Percentiles rank a stretch among this genome's conserved stretches.
Evolutionary conservation across 164 flowering plant species (phyloP).

Genomic region (Nelumbo lutea): DNA sequence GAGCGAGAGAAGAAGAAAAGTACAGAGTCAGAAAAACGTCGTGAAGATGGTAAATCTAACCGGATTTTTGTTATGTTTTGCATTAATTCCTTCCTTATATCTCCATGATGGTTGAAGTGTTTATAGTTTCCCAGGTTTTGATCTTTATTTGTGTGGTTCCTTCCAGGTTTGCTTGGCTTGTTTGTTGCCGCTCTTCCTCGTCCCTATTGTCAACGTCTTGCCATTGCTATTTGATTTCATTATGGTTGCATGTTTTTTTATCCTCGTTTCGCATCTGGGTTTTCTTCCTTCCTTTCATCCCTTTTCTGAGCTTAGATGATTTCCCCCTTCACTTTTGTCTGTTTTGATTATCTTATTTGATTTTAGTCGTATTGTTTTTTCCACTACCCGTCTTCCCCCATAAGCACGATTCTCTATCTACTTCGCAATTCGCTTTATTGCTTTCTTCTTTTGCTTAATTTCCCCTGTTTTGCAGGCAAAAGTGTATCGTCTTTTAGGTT

Average conservation of each 20-base stretch:
- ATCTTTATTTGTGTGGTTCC: neutral
- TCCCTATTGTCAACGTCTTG: slow-evolving; percentile 30
- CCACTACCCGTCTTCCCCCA: no score
- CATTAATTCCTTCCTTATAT: neutral
- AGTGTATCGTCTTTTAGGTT: slow-evolving; percentile 52
- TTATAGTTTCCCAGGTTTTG: neutral
- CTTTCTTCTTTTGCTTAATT: no score
- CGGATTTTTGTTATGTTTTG: neutral
- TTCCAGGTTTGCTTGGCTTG: slow-evolving; percentile 31
- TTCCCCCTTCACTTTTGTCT: no score
- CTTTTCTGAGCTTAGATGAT: no score
- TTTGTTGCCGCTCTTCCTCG: slow-evolving; percentile 32
- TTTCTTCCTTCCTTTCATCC: no score
- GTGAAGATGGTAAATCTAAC: no score
- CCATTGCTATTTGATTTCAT: slow-evolving; percentile 25
- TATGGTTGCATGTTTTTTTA: neutral
- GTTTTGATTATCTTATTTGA: no score
- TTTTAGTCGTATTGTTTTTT: no score
- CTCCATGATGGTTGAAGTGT: neutral
- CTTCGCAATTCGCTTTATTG: no score
- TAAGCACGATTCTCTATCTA: no score
- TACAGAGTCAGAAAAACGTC: no score
- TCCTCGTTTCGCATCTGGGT: neutral
- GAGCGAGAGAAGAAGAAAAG: no score
- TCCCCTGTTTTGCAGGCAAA: slow-evolving; percentile 34